phyloP scores from a whole-genome alignment of 306 rosid species.

The Cyclanthera cordifolia region DNA sequence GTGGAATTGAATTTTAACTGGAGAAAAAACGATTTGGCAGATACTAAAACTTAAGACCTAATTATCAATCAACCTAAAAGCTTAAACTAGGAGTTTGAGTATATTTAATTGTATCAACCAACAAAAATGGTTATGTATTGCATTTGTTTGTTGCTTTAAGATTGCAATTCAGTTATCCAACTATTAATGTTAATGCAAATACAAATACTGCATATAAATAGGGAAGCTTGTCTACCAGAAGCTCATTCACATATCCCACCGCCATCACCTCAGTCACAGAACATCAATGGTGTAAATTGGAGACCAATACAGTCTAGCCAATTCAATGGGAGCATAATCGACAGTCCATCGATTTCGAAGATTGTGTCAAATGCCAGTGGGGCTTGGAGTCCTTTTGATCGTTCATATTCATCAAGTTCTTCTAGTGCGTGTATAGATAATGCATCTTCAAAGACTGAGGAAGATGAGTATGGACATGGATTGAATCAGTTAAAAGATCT shows the following conservation, averaged over 20 bases:
- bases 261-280: conserved; percentile 26
- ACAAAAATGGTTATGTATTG: not conserved
- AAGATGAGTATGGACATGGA: conserved; percentile 28
- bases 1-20: no score
- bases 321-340: conserved; percentile 16
- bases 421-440: conserved; percentile 26
- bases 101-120: no score
- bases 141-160: not conserved
- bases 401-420: conserved; percentile 29
- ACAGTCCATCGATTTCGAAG: conserved; percentile 23
- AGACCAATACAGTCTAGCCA: conserved; percentile 22
- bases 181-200: conserved; percentile 29
- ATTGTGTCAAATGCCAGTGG: conserved; percentile 5
- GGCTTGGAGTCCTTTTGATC: conserved; percentile 26
- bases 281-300: conserved; percentile 18
- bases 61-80: no score
- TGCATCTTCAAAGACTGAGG: conserved; percentile 16
- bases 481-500: conserved; percentile 1
- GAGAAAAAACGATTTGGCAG: no score
- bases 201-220: conserved; percentile 12
- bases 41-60: no score
- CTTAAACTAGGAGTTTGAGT: no score
- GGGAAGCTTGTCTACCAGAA: conserved; percentile 33
- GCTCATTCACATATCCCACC: conserved; percentile 21
- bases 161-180: not conserved